Percentiles rank a stretch among this genome's conserved stretches.
Conservation (phyloP, 805 yeast genomes). For the Citeromyces matritensis region DNA sequence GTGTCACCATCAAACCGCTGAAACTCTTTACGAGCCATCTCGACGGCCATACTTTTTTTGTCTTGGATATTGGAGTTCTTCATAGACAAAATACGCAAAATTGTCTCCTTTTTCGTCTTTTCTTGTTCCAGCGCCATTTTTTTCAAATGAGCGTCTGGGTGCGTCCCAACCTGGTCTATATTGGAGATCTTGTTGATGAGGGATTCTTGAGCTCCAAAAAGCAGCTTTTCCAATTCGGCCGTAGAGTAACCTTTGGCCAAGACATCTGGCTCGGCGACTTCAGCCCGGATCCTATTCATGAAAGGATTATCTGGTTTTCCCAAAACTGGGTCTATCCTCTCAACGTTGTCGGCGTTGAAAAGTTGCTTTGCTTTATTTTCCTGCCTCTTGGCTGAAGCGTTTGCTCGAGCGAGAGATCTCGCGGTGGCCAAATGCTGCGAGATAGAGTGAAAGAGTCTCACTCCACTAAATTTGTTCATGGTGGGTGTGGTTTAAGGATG, state of each 20-base stretch:
- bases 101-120: constrained; percentile 49
- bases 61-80: constrained; percentile 55
- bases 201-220: constrained; percentile 66
- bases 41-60: constrained; percentile 37
- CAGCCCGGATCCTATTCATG: constrained; percentile 49
- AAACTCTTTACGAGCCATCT: constrained; percentile 66
- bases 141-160: constrained; percentile 2
- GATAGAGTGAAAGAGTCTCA: neutral
- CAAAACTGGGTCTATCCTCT: constrained; percentile 68
- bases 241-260: constrained; percentile 44
- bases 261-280: constrained; percentile 48
- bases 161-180: too few species aligned
- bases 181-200: constrained; percentile 16
- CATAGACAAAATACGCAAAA: constrained; percentile 58
- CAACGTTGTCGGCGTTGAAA: constrained; percentile 8
- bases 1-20: constrained; percentile 80
- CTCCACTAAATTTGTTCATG: neutral
- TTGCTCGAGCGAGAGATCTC: constrained; percentile 1
- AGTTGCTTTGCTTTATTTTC: constrained; percentile 12
- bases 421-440: too few species aligned
- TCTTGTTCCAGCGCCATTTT: constrained; percentile 12
- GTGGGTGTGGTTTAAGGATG: neutral
- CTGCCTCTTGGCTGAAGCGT: constrained; percentile 10
- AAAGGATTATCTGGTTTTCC: constrained; percentile 60
- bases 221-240: constrained; percentile 57